A percentile compares a stretch with the other conserved stretches of the same genome.
These are phyloP conservation scores for Tulasnella sp. DNA, from an alignment of 768 basidiomycete genomes.

Conservation along the genomic window DNA sequence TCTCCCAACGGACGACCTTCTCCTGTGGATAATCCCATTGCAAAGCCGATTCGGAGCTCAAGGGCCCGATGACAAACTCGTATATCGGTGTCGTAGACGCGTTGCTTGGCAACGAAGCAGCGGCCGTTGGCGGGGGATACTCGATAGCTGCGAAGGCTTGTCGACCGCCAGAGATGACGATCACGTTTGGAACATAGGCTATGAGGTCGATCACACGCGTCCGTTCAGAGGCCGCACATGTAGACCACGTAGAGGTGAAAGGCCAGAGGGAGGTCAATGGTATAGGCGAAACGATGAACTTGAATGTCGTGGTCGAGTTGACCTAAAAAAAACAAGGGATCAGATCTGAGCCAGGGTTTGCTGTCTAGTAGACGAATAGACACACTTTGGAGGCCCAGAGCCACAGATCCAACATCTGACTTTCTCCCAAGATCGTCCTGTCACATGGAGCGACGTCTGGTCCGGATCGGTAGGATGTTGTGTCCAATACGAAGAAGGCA, in stretches of 20 bases:
- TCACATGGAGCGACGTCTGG: slow-evolving; percentile 14
- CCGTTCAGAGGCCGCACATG: slow-evolving; percentile 44
- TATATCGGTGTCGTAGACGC: no score
- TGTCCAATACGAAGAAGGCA: slow-evolving; percentile 73
- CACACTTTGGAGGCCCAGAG: slow-evolving; percentile 49
- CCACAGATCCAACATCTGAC: slow-evolving; percentile 48
- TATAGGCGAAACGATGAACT: slow-evolving; percentile 63
- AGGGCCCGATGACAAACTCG: slow-evolving; percentile 59
- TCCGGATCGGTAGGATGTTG: slow-evolving; percentile 41
- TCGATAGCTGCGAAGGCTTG: slow-evolving; percentile 71
- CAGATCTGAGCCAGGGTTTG: background rate
- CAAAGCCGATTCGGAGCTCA: slow-evolving; percentile 46
- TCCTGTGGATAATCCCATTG: slow-evolving; percentile 9
- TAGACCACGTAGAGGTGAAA: slow-evolving; percentile 58
- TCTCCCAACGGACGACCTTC: background rate
- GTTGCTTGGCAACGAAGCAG: no score
- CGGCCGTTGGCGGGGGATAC: slow-evolving; percentile 35
- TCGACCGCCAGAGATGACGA: slow-evolving; percentile 60
- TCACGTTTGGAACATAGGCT: slow-evolving; percentile 56
- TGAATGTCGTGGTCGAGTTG: slow-evolving; percentile 61
- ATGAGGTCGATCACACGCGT: slow-evolving; percentile 44
- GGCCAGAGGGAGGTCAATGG: slow-evolving; percentile 70
- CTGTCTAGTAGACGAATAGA: background rate
- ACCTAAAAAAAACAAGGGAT: slow-evolving; percentile 31
- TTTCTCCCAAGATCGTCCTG: slow-evolving; percentile 53